These are phyloP conservation scores for Brassica nigra DNA, from an alignment of 345 rosid species.

Conservation along the genomic window DNA sequence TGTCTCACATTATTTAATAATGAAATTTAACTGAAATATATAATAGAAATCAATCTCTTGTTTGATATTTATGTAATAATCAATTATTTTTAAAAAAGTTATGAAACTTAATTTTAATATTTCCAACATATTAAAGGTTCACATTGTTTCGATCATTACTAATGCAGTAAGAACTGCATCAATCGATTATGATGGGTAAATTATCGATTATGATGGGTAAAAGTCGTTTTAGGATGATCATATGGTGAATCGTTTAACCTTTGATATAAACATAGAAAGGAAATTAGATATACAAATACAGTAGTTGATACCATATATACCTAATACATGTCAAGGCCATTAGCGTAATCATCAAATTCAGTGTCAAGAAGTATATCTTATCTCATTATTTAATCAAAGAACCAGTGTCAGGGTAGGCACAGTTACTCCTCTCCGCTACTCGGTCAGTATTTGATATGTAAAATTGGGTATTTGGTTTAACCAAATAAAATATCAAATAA, in stretches of 20 bases:
- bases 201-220: not conserved
- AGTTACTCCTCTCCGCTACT: too few relatives aligned
- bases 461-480: too few relatives aligned
- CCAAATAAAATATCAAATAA: too few relatives aligned
- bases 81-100: not conserved
- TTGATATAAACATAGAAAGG: not conserved
- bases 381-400: not conserved
- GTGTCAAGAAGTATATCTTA: not conserved
- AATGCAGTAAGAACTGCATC: not conserved
- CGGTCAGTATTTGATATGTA: too few relatives aligned
- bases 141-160: not conserved
- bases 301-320: not conserved
- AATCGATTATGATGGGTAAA: not conserved
- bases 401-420: too few relatives aligned
- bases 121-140: not conserved
- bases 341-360: conserved; percentile 3
- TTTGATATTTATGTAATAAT: not conserved
- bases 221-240: not conserved
- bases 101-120: not conserved
- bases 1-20: not conserved
- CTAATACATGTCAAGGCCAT: conserved; percentile 14
- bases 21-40: not conserved
- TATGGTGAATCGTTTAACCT: not conserved
- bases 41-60: not conserved
- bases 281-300: not conserved